A percentile compares a stretch with the other conserved stretches of the same genome.
Conservation (phyloP, 768 basidiomycete species). For the Pleurotus salmoneostramineus region DNA sequence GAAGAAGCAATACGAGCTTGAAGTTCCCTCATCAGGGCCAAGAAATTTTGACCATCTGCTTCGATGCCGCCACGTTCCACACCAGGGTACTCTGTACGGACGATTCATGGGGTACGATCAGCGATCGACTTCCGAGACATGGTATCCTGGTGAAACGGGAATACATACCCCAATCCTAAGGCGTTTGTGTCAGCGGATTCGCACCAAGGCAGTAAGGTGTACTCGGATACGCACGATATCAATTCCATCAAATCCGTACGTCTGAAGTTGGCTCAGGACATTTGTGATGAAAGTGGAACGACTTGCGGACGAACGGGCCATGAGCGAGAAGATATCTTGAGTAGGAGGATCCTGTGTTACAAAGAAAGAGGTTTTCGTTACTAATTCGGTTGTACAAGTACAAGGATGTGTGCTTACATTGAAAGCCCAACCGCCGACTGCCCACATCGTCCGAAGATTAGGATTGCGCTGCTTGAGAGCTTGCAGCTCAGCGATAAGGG, state of each 20-base stretch:
- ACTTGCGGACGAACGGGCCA: neutral
- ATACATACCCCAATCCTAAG: neutral
- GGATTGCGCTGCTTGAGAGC: slow-evolving; percentile 8
- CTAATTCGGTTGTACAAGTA: neutral
- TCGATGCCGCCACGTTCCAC: neutral
- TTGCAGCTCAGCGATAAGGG: slow-evolving; percentile 9
- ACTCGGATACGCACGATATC: neutral
- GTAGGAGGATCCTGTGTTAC: neutral
- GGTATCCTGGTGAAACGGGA: neutral
- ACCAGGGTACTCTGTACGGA: neutral
- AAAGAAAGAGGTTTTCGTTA: neutral
- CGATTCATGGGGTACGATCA: neutral
- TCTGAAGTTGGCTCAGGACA: neutral
- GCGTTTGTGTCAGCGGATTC: neutral
- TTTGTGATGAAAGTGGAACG: neutral
- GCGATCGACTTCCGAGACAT: neutral
- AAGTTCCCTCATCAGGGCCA: neutral
- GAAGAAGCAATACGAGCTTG: neutral
- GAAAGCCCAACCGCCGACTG: slow-evolving; percentile 8
- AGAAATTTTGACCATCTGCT: neutral
- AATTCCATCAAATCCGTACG: neutral
- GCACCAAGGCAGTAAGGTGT: neutral
- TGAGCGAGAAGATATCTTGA: neutral
- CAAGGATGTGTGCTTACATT: neutral
- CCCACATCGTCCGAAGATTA: neutral